Percentiles rank a stretch among this genome's conserved stretches.
These are phyloP conservation scores for Pseudisothecium myosuroides DNA, from an alignment of 225 moss, liverwort and hornwort species.

Conservation along the genomic window DNA sequence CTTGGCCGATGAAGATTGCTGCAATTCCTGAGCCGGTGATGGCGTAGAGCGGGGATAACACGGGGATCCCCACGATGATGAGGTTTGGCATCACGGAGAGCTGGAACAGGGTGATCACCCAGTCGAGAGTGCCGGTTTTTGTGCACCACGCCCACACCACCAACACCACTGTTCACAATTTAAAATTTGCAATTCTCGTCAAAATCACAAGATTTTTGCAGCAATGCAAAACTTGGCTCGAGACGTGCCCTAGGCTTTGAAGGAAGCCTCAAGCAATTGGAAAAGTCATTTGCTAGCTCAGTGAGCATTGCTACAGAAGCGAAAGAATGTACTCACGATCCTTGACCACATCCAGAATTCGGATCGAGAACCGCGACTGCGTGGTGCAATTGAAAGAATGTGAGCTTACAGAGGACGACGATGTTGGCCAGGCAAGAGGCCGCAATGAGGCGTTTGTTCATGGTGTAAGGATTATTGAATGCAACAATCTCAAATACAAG, in stretches of 20 bases:
- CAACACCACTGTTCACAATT: not conserved
- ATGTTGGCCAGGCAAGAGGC: slow-evolving; percentile 20
- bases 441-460: slow-evolving; percentile 30
- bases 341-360: not conserved
- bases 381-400: not conserved
- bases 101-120: slow-evolving; percentile 47
- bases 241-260: too few species aligned
- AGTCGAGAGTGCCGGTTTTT: slow-evolving; percentile 9
- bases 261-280: not conserved
- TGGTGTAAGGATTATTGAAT: slow-evolving; percentile 39
- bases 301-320: not conserved
- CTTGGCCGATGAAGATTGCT: slow-evolving; percentile 39
- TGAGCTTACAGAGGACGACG: slow-evolving; percentile 15
- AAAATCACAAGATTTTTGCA: not conserved
- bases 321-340: not conserved
- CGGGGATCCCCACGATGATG: slow-evolving; percentile 46
- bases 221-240: not conserved
- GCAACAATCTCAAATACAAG: slow-evolving; percentile 35
- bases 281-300: not conserved
- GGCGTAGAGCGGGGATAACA: slow-evolving; percentile 32
- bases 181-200: not conserved
- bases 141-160: slow-evolving; percentile 19
- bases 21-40: slow-evolving; percentile 28
- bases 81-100: slow-evolving; percentile 31
- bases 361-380: not conserved